Conservation (phyloP, 768 basidiomycete genomes). For the Hericium erinaceus region DNA sequence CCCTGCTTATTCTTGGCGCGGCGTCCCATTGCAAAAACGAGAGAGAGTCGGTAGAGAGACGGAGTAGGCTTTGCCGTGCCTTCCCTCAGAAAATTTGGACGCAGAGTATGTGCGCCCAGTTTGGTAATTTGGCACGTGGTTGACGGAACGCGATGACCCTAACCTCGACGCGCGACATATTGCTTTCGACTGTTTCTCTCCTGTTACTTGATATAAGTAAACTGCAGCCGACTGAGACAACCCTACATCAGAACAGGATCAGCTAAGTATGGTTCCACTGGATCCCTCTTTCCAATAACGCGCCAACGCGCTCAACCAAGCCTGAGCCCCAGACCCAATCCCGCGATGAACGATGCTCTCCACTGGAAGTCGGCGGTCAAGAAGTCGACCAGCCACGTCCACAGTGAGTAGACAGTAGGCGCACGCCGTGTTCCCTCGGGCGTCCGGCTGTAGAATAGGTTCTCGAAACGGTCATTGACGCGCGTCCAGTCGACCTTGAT, state of each 20-base stretch:
- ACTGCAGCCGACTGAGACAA: too few species aligned
- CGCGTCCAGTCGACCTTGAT: constrained; percentile 77
- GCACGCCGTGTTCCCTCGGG: constrained; percentile 42
- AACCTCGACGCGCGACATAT: too few species aligned
- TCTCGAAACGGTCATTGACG: constrained; percentile 59
- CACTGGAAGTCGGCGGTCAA: constrained; percentile 90
- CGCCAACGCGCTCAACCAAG: constrained; percentile 41
- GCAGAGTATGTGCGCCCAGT: too few species aligned
- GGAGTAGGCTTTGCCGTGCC: too few species aligned
- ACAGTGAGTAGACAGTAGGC: constrained; percentile 56
- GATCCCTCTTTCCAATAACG: not conserved
- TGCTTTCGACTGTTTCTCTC: too few species aligned
- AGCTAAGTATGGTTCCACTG: not conserved
- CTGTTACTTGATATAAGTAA: too few species aligned
- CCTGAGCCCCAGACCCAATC: constrained; percentile 71
- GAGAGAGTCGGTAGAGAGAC: too few species aligned
- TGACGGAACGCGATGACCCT: too few species aligned
- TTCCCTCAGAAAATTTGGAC: too few species aligned
- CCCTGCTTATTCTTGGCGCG: constrained; percentile 80
- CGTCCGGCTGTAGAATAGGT: constrained; percentile 58
- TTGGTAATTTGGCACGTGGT: too few species aligned
- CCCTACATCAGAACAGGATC: not conserved
- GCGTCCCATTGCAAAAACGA: constrained; percentile 53
- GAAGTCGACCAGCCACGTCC: constrained; percentile 66
- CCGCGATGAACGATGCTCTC: constrained; percentile 80